Evolutionary conservation across 2,329 filamentous ascomycete species (phyloP).

Genomic region (Thelonectria blattea): DNA sequence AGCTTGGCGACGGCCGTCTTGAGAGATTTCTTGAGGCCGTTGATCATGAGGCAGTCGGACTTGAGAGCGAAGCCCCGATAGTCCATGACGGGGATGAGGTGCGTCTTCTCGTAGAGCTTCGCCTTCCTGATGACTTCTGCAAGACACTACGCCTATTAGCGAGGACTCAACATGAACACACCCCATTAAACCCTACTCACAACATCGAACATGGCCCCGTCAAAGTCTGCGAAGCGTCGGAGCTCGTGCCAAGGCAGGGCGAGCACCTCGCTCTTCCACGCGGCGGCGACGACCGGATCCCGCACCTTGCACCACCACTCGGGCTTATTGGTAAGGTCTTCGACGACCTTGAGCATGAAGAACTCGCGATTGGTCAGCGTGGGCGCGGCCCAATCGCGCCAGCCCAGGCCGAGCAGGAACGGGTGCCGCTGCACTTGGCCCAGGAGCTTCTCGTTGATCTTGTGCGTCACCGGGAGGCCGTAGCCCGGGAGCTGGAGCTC

Average conservation of each 20-base stretch:
- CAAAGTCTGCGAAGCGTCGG: constrained; percentile 7
- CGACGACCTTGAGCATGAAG: constrained; percentile 39
- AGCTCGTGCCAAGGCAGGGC: constrained; percentile 3
- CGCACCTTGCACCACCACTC: constrained; percentile 40
- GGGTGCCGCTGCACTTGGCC: background rate
- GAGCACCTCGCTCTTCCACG: constrained; percentile 24
- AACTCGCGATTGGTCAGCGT: constrained; percentile 37
- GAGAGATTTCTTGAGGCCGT: constrained; percentile 43
- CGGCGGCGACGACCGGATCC: constrained; percentile 22
- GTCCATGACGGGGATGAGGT: constrained; percentile 40
- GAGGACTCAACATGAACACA: no score
- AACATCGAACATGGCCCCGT: constrained; percentile 15
- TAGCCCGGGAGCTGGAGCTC: background rate
- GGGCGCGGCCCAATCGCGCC: background rate
- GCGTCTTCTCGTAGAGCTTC: constrained; percentile 35
- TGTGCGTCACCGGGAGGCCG: background rate
- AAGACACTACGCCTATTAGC: constrained; percentile 34
- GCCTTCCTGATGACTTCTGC: constrained; percentile 39
- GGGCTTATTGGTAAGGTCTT: constrained; percentile 39
- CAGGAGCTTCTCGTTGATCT: background rate
- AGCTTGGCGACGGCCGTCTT: constrained; percentile 50
- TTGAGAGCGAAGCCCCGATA: constrained; percentile 40
- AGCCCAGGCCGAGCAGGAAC: background rate
- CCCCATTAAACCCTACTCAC: constrained; percentile 23
- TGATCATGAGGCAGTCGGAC: constrained; percentile 35